Percentiles rank a stretch among this genome's conserved stretches.
phyloP scores from a whole-genome alignment of 2,329 filamentous ascomycete species.

The Epichloe sp. region DNA sequence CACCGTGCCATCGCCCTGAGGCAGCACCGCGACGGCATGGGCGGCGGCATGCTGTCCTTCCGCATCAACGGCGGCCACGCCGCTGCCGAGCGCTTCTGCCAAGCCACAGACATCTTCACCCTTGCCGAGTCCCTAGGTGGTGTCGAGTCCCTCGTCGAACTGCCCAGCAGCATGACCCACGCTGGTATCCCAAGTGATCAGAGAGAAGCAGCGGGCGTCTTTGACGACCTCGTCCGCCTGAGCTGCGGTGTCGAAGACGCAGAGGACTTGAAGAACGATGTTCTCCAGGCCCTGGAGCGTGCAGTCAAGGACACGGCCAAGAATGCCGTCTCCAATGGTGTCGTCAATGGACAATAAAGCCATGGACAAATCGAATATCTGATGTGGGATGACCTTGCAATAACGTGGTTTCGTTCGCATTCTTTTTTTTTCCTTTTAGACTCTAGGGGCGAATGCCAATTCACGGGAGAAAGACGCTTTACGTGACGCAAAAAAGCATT shows the following conservation, averaged over 20 bases:
- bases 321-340: constrained; percentile 16
- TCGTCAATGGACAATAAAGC: constrained; percentile 14
- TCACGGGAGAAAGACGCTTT: background rate
- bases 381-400: background rate
- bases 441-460: background rate
- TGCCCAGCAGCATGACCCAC: constrained; percentile 94
- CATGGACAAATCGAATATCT: too few relatives aligned
- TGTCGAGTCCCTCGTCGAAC: constrained; percentile 81
- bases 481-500: background rate
- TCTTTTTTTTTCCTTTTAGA: background rate
- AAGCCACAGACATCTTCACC: constrained; percentile 78
- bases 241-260: constrained; percentile 92
- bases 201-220: constrained; percentile 85
- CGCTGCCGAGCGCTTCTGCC: constrained; percentile 87
- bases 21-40: constrained; percentile 89
- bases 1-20: constrained; percentile 73
- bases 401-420: background rate
- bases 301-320: constrained; percentile 36
- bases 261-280: constrained; percentile 70
- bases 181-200: constrained; percentile 84
- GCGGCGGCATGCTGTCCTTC: constrained; percentile 96
- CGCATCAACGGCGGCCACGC: constrained; percentile 75
- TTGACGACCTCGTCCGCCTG: constrained; percentile 82
- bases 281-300: constrained; percentile 68
- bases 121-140: constrained; percentile 87